Evolutionary conservation across 768 basidiomycete genomes (phyloP).

Genomic region (Boletus coccyginus): DNA sequence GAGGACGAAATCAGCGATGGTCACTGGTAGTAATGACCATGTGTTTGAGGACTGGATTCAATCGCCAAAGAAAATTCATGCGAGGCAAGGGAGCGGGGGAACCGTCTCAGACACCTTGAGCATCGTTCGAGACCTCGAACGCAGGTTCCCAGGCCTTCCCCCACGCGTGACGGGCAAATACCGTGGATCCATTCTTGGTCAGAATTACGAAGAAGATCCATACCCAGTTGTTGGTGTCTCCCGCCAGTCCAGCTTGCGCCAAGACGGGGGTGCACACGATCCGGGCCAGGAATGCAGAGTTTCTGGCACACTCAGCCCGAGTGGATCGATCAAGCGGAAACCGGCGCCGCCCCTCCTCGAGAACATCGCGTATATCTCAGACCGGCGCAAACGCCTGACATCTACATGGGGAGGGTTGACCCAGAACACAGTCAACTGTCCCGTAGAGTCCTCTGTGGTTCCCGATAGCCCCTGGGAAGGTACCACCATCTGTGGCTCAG

Average conservation of each 20-base stretch:
- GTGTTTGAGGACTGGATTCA: constrained; percentile 10
- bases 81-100: constrained; percentile 20
- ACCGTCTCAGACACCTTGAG: constrained; percentile 42
- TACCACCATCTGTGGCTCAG: constrained; percentile 1
- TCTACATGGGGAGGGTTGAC: constrained; percentile 28
- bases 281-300: constrained; percentile 12
- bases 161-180: constrained; percentile 29
- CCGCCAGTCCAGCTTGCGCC: constrained; percentile 21
- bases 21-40: neutral
- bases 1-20: constrained; percentile 13
- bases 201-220: constrained; percentile 22
- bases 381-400: neutral
- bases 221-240: constrained; percentile 24
- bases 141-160: constrained; percentile 54
- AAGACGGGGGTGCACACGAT: neutral
- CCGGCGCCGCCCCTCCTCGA: constrained; percentile 29
- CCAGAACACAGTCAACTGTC: neutral
- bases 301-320: constrained; percentile 11
- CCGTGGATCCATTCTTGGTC: constrained; percentile 25
- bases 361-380: constrained; percentile 8
- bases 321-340: constrained; percentile 29
- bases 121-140: constrained; percentile 49
- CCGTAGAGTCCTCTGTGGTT: neutral
- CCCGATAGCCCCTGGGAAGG: constrained; percentile 9
- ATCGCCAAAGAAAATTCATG: constrained; percentile 7